A percentile compares a stretch with the other conserved stretches of the same genome.
Conservation (phyloP, 2,329 filamentous ascomycete genomes). For the Endothia cerciana region DNA sequence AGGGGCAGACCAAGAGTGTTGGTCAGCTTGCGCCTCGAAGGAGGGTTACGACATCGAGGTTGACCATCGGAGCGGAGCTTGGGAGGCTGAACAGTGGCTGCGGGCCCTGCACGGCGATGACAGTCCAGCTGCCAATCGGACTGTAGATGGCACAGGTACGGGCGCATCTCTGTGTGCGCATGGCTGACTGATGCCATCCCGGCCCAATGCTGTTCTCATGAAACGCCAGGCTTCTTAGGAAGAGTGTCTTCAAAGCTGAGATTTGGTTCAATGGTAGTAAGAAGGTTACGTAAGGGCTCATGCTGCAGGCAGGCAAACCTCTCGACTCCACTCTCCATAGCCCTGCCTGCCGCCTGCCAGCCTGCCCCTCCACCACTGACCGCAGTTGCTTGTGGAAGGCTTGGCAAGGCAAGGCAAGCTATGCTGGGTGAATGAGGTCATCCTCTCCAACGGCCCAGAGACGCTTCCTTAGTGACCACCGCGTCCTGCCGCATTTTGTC, state of each 20-base stretch:
- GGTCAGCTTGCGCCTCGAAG: background rate
- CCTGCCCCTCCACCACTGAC: background rate
- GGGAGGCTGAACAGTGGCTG: background rate
- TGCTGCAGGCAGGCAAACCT: background rate
- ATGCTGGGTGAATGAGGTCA: constrained; percentile 21
- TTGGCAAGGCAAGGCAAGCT: constrained; percentile 3
- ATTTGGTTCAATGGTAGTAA: background rate
- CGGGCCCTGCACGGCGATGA: background rate
- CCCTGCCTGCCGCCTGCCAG: background rate
- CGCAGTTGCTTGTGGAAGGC: background rate
- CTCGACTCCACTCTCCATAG: no score
- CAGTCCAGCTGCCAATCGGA: background rate
- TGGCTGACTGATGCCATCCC: background rate
- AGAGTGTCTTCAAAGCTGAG: no score
- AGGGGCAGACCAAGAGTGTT: background rate
- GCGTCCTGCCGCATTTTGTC: background rate
- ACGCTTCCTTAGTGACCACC: background rate
- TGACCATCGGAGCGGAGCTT: background rate
- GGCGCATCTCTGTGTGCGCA: background rate
- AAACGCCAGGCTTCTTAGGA: background rate
- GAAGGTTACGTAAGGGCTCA: background rate
- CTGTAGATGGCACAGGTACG: background rate
- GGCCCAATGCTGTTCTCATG: background rate
- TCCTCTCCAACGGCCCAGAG: constrained; percentile 1
- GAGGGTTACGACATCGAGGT: background rate